Percentiles rank a stretch among this genome's conserved stretches.
Conservation (phyloP, 345 rosid genomes). For the Gossypium mustelinum region DNA sequence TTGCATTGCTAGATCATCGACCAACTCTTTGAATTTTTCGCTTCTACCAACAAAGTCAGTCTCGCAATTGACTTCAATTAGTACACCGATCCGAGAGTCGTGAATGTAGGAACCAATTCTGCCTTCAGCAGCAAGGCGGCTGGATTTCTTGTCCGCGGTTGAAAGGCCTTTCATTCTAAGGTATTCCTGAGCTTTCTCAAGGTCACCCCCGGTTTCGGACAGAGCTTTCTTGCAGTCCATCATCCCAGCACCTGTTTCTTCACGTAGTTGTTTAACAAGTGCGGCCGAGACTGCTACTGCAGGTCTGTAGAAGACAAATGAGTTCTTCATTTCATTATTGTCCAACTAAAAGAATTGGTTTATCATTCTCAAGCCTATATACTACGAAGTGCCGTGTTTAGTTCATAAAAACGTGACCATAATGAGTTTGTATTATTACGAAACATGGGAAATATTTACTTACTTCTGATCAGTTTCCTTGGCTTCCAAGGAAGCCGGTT, state of each 20-base stretch:
- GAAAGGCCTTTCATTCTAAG: constrained; percentile 93
- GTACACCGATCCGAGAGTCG: constrained; percentile 80
- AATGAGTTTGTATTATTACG: neutral
- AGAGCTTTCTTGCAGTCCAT: constrained; percentile 98
- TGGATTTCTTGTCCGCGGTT: constrained; percentile 85
- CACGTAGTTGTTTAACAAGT: constrained; percentile 85
- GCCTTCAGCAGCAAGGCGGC: constrained; percentile 91
- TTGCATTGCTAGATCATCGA: constrained; percentile 89
- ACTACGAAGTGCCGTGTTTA: neutral
- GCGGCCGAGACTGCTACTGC: constrained; percentile 60
- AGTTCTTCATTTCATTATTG: neutral
- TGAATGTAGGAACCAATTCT: constrained; percentile 89
- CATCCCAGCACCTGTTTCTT: constrained; percentile 97
- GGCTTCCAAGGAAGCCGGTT: constrained; percentile 46
- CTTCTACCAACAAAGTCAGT: constrained; percentile 93
- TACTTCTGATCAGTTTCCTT: constrained; percentile 60
- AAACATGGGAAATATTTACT: constrained; percentile 21
- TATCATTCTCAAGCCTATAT: too few species aligned
- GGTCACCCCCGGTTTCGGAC: constrained; percentile 85
- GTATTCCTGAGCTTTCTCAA: constrained; percentile 90
- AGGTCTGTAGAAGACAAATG: constrained; percentile 37
- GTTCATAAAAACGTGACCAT: neutral
- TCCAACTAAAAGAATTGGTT: too few species aligned
- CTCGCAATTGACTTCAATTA: constrained; percentile 92
- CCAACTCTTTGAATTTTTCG: constrained; percentile 84